These are phyloP conservation scores for Dendrobium huoshanense DNA, from an alignment of 106 monocot genomes.

Conservation along the genomic window DNA sequence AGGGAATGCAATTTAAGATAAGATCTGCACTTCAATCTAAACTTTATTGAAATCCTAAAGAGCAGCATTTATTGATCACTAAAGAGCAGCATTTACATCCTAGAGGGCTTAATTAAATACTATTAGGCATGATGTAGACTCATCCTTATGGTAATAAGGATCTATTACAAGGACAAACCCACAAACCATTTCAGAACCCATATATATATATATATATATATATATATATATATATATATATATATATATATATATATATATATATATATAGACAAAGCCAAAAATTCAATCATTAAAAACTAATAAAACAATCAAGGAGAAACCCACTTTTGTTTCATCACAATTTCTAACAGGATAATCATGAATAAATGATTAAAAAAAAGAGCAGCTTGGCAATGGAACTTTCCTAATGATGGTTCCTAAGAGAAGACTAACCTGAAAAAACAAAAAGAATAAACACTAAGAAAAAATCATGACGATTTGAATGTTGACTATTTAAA, in stretches of 20 bases:
- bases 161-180: not conserved
- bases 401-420: constrained; percentile 87
- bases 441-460: not conserved
- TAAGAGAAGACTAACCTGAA: constrained; percentile 92
- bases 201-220: not conserved
- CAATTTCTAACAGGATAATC: constrained; percentile 6
- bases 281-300: not conserved
- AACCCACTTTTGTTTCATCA: constrained; percentile 9
- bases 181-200: not conserved
- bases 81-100: no score
- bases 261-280: not conserved
- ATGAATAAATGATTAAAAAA: constrained; percentile 19
- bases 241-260: no score
- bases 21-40: no score
- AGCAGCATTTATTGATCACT: no score
- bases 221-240: no score
- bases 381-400: constrained; percentile 57
- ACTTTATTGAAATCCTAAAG: no score
- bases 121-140: no score
- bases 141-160: not conserved
- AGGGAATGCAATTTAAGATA: no score
- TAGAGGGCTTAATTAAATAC: no score
- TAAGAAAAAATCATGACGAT: not conserved
- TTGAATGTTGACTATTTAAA: not conserved
- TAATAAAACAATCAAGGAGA: constrained; percentile 43